Conservation (phyloP, 495 filamentous ascomycete genomes). For the Tuber calosporum region DNA sequence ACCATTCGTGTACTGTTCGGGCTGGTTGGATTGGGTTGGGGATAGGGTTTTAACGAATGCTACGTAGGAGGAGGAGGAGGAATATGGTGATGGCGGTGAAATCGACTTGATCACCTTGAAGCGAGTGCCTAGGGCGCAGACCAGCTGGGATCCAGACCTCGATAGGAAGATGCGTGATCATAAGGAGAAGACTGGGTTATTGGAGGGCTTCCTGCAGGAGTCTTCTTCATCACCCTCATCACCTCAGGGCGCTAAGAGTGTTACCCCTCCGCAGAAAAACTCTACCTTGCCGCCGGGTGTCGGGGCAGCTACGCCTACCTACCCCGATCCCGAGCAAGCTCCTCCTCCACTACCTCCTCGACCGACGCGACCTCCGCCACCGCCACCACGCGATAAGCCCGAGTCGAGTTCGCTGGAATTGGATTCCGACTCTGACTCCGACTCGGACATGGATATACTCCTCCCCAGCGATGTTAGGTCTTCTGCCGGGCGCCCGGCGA, state of each 20-base stretch:
- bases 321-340: neutral
- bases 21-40: neutral
- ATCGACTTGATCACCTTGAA: slow-evolving; percentile 27
- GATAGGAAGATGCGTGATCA: neutral
- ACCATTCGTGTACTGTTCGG: neutral
- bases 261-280: neutral
- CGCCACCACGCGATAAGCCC: neutral
- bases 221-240: neutral
- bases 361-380: neutral
- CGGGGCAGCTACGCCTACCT: neutral
- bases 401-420: neutral
- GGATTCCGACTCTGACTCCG: slow-evolving; percentile 3
- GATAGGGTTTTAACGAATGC: neutral
- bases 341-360: neutral
- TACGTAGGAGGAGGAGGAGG: neutral
- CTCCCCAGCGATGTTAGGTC: slow-evolving; percentile 19
- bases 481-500: slow-evolving; percentile 15
- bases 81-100: slow-evolving; percentile 6
- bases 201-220: neutral
- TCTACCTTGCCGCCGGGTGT: neutral
- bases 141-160: neutral
- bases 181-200: neutral
- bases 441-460: slow-evolving; percentile 23
- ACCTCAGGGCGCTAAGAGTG: neutral
- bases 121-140: slow-evolving; percentile 5